phyloP scores from a whole-genome alignment of 495 filamentous ascomycete genomes.

The Pseudomonodictys pantanalensis region DNA sequence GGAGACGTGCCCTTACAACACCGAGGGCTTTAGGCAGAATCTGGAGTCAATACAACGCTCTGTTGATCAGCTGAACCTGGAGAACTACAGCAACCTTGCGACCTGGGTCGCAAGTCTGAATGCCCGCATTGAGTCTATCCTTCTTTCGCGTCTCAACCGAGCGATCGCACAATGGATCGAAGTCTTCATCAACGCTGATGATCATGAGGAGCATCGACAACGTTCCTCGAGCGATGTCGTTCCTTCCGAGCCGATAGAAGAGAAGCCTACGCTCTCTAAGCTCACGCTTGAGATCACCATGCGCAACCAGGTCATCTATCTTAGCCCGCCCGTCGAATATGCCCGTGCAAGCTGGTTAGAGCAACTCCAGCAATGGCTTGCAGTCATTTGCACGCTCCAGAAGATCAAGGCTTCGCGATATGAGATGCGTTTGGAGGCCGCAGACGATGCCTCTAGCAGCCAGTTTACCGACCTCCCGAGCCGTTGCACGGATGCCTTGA shows the following conservation, averaged over 20 bases:
- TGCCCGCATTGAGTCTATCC: conserved; percentile 69
- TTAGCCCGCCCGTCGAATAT: conserved; percentile 88
- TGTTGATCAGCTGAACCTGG: conserved; percentile 92
- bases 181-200: conserved; percentile 57
- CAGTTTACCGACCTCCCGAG: conserved; percentile 85
- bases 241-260: conserved; percentile 45
- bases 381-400: conserved; percentile 83
- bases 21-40: conserved; percentile 69
- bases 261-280: conserved; percentile 58
- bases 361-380: conserved; percentile 90
- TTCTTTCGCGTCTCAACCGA: conserved; percentile 72
- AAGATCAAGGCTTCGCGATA: conserved; percentile 94
- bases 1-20: conserved; percentile 79
- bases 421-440: conserved; percentile 73
- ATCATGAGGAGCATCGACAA: conserved; percentile 48
- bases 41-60: conserved; percentile 80
- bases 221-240: conserved; percentile 45
- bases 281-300: conserved; percentile 90
- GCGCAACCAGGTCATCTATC: conserved; percentile 91
- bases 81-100: conserved; percentile 87
- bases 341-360: conserved; percentile 90
- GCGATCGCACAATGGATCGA: conserved; percentile 82
- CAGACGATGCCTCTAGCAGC: conserved; percentile 58
- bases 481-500: conserved; percentile 71
- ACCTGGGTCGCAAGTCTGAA: conserved; percentile 89